A percentile compares a stretch with the other conserved stretches of the same genome.
Evolutionary conservation across 176 grass and related monocot species (phyloP).

Genomic region (Neostapfia colusana): DNA sequence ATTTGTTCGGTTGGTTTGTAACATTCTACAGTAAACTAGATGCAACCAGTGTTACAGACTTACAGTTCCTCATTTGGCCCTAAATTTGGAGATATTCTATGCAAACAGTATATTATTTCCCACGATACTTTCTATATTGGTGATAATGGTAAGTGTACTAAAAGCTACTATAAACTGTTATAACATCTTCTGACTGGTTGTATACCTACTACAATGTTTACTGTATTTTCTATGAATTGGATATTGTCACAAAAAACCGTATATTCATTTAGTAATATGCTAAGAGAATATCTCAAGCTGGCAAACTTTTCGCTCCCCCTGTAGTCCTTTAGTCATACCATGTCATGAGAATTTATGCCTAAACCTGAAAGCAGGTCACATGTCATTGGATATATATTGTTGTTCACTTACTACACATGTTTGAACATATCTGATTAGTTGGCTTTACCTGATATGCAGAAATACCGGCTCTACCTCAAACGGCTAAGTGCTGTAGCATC

Average conservation of each 20-base stretch:
- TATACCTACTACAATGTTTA: neutral
- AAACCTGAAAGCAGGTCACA: conserved; percentile 17
- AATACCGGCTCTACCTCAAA: conserved; percentile 96
- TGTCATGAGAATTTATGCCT: neutral
- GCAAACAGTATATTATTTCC: neutral
- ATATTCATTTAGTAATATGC: neutral
- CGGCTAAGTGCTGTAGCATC: conserved; percentile 73
- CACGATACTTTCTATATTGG: neutral
- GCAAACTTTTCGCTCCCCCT: neutral
- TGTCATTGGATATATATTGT: neutral
- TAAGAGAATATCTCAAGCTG: neutral
- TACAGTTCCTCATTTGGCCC: neutral
- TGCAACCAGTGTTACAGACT: neutral
- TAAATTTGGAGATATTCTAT: neutral
- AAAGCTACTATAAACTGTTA: neutral
- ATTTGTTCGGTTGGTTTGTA: conserved; percentile 19
- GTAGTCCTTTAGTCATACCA: neutral
- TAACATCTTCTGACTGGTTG: no score
- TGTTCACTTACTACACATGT: neutral
- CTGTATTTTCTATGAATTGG: neutral
- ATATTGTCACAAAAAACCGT: neutral
- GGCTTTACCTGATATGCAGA: conserved; percentile 57
- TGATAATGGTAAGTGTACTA: neutral
- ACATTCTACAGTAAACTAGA: neutral
- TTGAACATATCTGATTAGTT: conserved; percentile 25